phyloP scores from a whole-genome alignment of 257 asterid genomes.

The Fraxinus pennsylvanica region DNA sequence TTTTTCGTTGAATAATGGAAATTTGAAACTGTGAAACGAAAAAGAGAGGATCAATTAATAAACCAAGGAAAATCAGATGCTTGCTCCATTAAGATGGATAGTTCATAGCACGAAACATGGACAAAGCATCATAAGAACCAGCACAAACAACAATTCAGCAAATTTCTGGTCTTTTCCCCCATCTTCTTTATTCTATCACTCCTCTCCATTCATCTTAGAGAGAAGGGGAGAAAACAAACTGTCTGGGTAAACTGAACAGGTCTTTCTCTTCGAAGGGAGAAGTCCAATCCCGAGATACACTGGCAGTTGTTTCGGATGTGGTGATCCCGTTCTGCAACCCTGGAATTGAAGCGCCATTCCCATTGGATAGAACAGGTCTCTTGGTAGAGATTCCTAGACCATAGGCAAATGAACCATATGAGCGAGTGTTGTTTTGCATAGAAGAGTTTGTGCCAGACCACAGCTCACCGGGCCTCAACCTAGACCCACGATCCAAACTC shows the following conservation, averaged over 20 bases:
- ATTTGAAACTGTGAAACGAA: background rate
- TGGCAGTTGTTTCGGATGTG: conserved; percentile 33
- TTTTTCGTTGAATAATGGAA: background rate
- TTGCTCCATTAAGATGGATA: conserved; percentile 25
- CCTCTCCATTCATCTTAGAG: conserved; percentile 39
- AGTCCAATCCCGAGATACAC: conserved; percentile 61
- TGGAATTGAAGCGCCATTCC: conserved; percentile 26
- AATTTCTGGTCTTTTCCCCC: conserved; percentile 27
- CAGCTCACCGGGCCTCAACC: conserved; percentile 1
- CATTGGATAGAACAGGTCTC: conserved; percentile 44
- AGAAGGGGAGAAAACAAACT: conserved; percentile 66
- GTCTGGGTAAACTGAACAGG: conserved; percentile 68
- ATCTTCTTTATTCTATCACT: conserved; percentile 27
- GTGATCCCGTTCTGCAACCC: conserved; percentile 42
- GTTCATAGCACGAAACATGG: conserved; percentile 18
- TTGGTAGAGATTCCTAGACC: conserved; percentile 36
- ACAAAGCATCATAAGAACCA: conserved; percentile 46
- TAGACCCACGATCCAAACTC: conserved; percentile 55
- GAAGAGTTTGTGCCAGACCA: conserved; percentile 24
- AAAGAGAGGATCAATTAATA: background rate
- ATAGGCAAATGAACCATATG: conserved; percentile 43
- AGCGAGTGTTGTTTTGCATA: conserved; percentile 32
- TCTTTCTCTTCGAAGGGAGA: conserved; percentile 80
- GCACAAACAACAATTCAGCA: conserved; percentile 41
- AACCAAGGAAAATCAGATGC: conserved; percentile 25